These are phyloP conservation scores for Plasmodium gaboni DNA, from an alignment of 169 alveolate genomes.

Conservation along the genomic window DNA sequence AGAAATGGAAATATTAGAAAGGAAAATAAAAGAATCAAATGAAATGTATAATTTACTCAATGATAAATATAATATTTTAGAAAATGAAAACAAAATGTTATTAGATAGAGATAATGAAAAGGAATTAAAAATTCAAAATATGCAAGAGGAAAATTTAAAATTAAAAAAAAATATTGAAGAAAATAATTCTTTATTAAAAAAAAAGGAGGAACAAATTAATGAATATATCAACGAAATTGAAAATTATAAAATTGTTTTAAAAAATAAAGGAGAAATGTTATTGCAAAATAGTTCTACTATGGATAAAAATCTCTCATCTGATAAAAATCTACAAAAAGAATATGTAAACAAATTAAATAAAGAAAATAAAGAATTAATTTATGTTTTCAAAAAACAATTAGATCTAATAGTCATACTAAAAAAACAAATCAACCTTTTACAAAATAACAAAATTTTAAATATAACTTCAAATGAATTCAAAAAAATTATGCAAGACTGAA, in stretches of 20 bases:
- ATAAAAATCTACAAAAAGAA: constrained; percentile 48
- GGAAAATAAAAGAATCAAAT: constrained; percentile 17
- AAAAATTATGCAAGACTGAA: constrained; percentile 34
- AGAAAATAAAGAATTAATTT: constrained; percentile 65
- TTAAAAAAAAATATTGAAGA: constrained; percentile 52
- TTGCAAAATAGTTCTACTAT: constrained; percentile 25
- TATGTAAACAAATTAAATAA: constrained; percentile 29
- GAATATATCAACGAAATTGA: constrained; percentile 51
- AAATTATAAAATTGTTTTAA: constrained; percentile 54
- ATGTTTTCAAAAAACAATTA: constrained; percentile 64
- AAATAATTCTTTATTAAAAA: constrained; percentile 26
- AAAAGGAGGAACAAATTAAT: constrained; percentile 44
- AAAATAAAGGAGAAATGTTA: constrained; percentile 56
- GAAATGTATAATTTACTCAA: constrained; percentile 28
- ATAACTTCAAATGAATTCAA: constrained; percentile 53
- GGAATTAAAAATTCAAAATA: background rate
- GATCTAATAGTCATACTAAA: constrained; percentile 56
- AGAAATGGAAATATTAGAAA: constrained; percentile 28
- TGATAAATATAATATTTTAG: constrained; percentile 31
- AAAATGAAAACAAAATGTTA: constrained; percentile 45
- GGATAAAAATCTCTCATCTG: constrained; percentile 19
- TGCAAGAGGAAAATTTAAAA: constrained; percentile 33
- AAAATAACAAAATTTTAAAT: constrained; percentile 48
- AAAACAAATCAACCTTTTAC: constrained; percentile 59
- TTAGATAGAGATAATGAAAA: constrained; percentile 33